Percentiles rank a stretch among this genome's conserved stretches.
These are phyloP conservation scores for Neonectria punicea DNA, from an alignment of 2,329 filamentous ascomycete genomes.

Conservation along the genomic window DNA sequence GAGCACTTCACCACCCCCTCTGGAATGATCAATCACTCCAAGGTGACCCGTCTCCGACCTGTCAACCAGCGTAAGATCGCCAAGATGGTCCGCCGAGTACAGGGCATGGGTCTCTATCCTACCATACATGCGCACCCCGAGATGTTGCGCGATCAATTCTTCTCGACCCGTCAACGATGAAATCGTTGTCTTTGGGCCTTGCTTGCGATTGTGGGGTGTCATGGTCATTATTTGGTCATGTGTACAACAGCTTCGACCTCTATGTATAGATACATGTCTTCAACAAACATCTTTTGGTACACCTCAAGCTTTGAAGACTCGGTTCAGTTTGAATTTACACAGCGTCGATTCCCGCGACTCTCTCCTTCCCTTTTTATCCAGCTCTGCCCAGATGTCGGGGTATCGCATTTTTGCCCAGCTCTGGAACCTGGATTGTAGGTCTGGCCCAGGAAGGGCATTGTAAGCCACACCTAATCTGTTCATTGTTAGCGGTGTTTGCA, in stretches of 20 bases:
- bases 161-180: slow-evolving; percentile 32
- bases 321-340: slow-evolving; percentile 60
- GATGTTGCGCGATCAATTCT: slow-evolving; percentile 65
- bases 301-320: slow-evolving; percentile 60
- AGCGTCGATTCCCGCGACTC: slow-evolving; percentile 55
- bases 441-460: slow-evolving; percentile 74
- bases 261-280: slow-evolving; percentile 51
- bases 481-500: slow-evolving; percentile 25
- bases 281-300: slow-evolving; percentile 46
- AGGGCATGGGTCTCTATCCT: slow-evolving; percentile 92
- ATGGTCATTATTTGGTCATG: slow-evolving; percentile 43
- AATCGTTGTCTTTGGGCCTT: slow-evolving; percentile 8
- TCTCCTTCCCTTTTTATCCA: slow-evolving; percentile 65
- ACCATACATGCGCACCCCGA: slow-evolving; percentile 91
- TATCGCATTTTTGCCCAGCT: slow-evolving; percentile 77
- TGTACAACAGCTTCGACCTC: slow-evolving; percentile 51
- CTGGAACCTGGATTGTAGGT: slow-evolving; percentile 76
- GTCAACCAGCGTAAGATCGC: slow-evolving; percentile 94
- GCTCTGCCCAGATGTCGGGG: slow-evolving; percentile 73
- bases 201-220: slow-evolving; percentile 32
- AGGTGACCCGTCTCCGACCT: slow-evolving; percentile 80
- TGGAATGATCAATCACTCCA: slow-evolving; percentile 84
- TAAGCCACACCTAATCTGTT: slow-evolving; percentile 79
- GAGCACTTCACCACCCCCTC: slow-evolving; percentile 87
- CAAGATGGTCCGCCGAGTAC: slow-evolving; percentile 88